A percentile compares a stretch with the other conserved stretches of the same genome.
These are phyloP conservation scores for Solanum paucissectum DNA, from an alignment of 257 asterid genomes.

Conservation along the genomic window DNA sequence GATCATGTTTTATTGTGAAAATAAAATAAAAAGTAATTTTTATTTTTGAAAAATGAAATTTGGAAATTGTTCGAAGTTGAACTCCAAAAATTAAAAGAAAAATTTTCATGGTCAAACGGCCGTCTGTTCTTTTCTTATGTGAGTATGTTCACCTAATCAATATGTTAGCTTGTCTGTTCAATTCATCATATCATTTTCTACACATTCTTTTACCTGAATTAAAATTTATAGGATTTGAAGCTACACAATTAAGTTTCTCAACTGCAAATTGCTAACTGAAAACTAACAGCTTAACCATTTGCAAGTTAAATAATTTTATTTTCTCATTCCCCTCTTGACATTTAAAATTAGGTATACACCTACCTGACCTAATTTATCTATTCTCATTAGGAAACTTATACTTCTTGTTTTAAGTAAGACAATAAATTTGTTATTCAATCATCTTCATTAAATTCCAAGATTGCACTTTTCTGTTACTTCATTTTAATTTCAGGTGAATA, in stretches of 20 bases:
- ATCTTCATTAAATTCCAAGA: not conserved
- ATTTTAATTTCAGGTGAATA: not conserved
- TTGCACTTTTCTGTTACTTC: not conserved
- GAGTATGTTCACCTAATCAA: slow-evolving; percentile 1
- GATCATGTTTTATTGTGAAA: not conserved
- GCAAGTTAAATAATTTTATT: slow-evolving; percentile 10
- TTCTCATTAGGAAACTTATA: not conserved
- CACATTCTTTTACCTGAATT: slow-evolving; percentile 3
- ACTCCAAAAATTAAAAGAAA: rapidly evolving
- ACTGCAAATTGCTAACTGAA: slow-evolving; percentile 47
- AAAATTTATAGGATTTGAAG: slow-evolving; percentile 6
- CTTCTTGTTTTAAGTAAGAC: not conserved
- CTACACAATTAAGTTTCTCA: slow-evolving; percentile 40
- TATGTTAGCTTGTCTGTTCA: not conserved
- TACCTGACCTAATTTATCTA: slow-evolving; percentile 27
- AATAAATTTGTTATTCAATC: not conserved
- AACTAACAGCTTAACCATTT: slow-evolving; percentile 48
- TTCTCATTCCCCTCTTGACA: not conserved
- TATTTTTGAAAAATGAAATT: no score
- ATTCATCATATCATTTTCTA: slow-evolving; percentile 5
- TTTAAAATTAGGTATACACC: slow-evolving; percentile 18
- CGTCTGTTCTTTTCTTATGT: not conserved
- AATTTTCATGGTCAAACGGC: not conserved
- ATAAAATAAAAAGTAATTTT: no score
- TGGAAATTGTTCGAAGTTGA: not conserved